A percentile compares a stretch with the other conserved stretches of the same genome.
These are phyloP conservation scores for Fusarium sp. DNA, from an alignment of 2,329 filamentous ascomycete species.

Conservation along the genomic window DNA sequence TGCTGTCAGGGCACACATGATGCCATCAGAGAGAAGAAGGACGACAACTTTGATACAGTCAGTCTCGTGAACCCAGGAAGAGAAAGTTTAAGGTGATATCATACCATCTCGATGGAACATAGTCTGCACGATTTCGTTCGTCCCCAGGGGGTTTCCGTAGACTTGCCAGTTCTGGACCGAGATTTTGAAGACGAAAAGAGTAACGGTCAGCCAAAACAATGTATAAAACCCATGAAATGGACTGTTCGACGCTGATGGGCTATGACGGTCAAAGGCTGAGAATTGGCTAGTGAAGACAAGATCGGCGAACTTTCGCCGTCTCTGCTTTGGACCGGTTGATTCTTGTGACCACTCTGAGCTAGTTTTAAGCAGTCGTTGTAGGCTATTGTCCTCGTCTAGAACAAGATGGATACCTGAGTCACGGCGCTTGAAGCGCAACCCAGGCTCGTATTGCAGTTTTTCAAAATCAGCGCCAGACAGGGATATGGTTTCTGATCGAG, in stretches of 20 bases:
- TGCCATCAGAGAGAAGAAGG: constrained; percentile 70
- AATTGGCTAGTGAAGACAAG: constrained; percentile 78
- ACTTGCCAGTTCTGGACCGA: constrained; percentile 73
- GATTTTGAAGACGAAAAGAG: constrained; percentile 72
- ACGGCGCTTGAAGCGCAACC: constrained; percentile 32
- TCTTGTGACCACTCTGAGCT: constrained; percentile 39
- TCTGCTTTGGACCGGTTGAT: constrained; percentile 18
- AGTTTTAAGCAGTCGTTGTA: constrained; percentile 42
- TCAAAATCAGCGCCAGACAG: constrained; percentile 14
- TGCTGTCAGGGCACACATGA: constrained; percentile 73
- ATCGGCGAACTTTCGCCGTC: constrained; percentile 50
- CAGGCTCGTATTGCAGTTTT: constrained; percentile 6
- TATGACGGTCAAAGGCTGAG: constrained; percentile 78
- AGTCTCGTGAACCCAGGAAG: neutral
- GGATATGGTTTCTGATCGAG: constrained; percentile 2
- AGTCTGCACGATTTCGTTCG: constrained; percentile 74
- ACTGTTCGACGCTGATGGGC: constrained; percentile 69
- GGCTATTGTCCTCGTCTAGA: constrained; percentile 42
- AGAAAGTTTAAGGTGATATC: neutral
- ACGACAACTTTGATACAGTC: constrained; percentile 55
- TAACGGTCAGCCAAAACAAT: constrained; percentile 78
- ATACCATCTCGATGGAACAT: constrained; percentile 67
- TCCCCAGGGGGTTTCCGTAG: constrained; percentile 75
- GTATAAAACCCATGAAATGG: constrained; percentile 84
- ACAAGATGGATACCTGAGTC: constrained; percentile 42